phyloP scores from a whole-genome alignment of 768 basidiomycete genomes.

The Rhizopogon vinicolor region DNA sequence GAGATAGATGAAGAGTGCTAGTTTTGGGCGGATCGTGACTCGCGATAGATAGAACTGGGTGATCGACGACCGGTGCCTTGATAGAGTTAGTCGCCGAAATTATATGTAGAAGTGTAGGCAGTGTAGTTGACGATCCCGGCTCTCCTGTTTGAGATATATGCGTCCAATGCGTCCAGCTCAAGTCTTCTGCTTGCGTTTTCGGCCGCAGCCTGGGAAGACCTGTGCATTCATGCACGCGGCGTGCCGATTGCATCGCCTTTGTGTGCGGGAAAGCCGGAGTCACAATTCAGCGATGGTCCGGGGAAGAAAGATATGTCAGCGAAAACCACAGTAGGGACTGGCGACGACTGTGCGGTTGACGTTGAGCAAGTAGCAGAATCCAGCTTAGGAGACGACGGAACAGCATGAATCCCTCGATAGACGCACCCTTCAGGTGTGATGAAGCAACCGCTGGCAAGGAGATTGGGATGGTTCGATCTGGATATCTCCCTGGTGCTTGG shows the following conservation, averaged over 20 bases:
- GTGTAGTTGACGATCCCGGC: background rate
- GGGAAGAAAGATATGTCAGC: background rate
- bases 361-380: conserved; percentile 6
- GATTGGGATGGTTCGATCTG: conserved; percentile 7
- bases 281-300: background rate
- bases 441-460: conserved; percentile 1
- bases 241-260: background rate
- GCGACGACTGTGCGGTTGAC: conserved; percentile 1
- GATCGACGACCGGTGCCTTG: background rate
- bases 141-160: background rate
- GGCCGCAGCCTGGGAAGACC: background rate
- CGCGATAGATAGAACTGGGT: background rate
- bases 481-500: conserved; percentile 2
- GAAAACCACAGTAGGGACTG: background rate
- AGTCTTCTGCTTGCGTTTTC: background rate
- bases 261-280: background rate
- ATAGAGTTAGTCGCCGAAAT: background rate
- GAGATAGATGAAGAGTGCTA: background rate
- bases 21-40: conserved; percentile 12
- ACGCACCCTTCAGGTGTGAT: conserved; percentile 5
- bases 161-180: background rate
- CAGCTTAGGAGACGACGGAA: conserved; percentile 6
- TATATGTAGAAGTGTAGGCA: background rate
- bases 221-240: background rate
- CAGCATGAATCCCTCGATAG: conserved; percentile 14